Evolutionary conservation across 306 rosid species (phyloP), one percentile per base, ranked within the genome.

Genomic region (Acacia crassicarpa): DNA sequence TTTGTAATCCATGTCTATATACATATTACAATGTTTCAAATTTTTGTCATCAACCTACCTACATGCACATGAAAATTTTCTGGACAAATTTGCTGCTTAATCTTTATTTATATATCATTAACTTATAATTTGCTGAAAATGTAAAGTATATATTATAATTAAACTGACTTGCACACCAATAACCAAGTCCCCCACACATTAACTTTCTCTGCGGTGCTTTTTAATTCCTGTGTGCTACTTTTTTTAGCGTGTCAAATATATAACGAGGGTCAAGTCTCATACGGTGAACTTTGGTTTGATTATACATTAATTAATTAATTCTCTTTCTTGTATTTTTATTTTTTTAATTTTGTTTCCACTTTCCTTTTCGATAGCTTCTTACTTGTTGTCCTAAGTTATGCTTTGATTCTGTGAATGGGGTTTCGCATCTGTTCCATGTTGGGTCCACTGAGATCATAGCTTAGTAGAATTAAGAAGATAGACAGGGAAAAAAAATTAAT

Each of bases 401-500:
- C 83, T 84, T 85, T 65, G 88, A 89, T 90, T 87, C 90, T 78
- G 23, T 77, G 82, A 59, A 48, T 82, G 68, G 79, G 23, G 85
- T 87, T 88, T 86, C 83, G 85, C 86, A 84, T 91, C 88, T 83
- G 89, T 92, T 89, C 88, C 77, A 46, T 88, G 79, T 79, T 84
- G 80, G 68, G 61, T 74, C 84, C 87, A 76, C 83, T 49, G 11
- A 54, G 25, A 62, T 66, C 77, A 80, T 78, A 81, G 66, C 78
- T 85, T 81, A 54, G 7, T 20, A 5, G 20, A 46, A 38, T 75
- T 76, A 25, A 83, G 19, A 48, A 68, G 45, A 46, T 59, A 62
- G 48, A 59, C 78, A 54, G 32, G n/a, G 35, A 9, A 38, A 44
- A 65, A 53, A 53, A 53, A 19, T 17, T 4, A 53, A 53, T 19